Base-by-base conservation (phyloP, 164 flowering plant genomes). In the Kingdonia uniflora region DNA sequence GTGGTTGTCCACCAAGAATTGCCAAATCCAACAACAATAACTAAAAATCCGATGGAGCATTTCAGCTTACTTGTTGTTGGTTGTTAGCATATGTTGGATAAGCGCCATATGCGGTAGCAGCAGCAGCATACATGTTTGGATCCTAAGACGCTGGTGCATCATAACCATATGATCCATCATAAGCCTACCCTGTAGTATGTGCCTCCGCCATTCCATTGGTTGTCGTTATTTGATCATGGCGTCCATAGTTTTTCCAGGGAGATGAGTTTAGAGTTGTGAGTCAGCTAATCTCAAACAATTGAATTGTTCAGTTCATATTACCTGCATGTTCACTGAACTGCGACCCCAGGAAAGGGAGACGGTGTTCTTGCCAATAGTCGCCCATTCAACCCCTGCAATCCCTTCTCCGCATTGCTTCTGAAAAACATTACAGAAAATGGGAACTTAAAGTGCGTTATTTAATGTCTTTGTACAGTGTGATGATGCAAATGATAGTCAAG, bases 311-410 rank as follows among this genome's bases (percentile, higher is more conserved):
- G 4, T 22, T 45, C 1, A 22, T 26, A 20, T 38, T 64, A 69
- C 97, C 91, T 87, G 95, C 71, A 81, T 90, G 66, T 82, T 90
- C 43, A 82, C 97, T 42, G 95, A 87, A 68, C 79, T 90, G n/a
- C 91, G 95, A 16, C 97, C 97, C 97, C 97, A 90, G 43, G 97
- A 87, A 60, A 90, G 89, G 1, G 95, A 83, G 25, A 87, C 87
- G 2, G 89, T 80, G 67, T 84, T 91, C 59, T 83, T 84, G 21
- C 97, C 97, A 47, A 90, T 87, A 7, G 74, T 76, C 5, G 87
- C 29, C 96, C 95, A 62, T 79, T 90, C 71, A 90, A 64, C 45
- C 73, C 78, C 69, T 80, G 76, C 61, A 87, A 64, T 43, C 95
- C 97, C 63, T 87, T 95, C 68, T 84, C 95, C 20, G 95, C 97